Evolutionary conservation across 176 grass and related monocot species (phyloP).

Genomic region (Musa schizocarpa): DNA sequence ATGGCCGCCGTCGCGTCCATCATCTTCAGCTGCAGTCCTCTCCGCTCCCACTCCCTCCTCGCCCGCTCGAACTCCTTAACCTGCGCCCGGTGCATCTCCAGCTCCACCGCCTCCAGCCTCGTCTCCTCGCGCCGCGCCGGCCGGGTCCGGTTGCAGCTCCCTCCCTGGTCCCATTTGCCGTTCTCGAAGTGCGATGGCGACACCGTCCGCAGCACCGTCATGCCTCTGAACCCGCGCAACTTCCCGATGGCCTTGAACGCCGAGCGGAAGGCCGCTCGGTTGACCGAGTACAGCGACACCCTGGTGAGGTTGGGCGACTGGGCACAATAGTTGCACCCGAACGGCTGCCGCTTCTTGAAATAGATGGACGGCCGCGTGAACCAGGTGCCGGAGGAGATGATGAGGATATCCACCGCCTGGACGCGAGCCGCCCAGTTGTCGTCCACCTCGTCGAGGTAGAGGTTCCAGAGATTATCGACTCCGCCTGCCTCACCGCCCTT

Average conservation of each 20-base stretch:
- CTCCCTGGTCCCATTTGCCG: conserved; percentile 57
- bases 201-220: conserved; percentile 34
- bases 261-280: conserved; percentile 36
- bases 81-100: conserved; percentile 21
- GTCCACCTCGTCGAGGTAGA: conserved; percentile 58
- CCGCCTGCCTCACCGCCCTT: conserved; percentile 14
- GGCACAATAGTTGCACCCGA: conserved; percentile 31
- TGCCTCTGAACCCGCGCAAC: conserved; percentile 21
- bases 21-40: conserved; percentile 25
- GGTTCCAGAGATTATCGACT: conserved; percentile 19
- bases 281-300: conserved; percentile 18
- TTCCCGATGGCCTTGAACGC: conserved; percentile 21
- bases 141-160: conserved; percentile 39
- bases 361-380: conserved; percentile 46
- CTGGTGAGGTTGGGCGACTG: conserved; percentile 19
- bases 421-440: conserved; percentile 28
- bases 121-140: conserved; percentile 28
- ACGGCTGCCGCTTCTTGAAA: conserved; percentile 10
- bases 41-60: conserved; percentile 18
- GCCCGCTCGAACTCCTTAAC: conserved; percentile 38
- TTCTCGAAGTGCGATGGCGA: conserved; percentile 60
- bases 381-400: conserved; percentile 49
- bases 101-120: conserved; percentile 32
- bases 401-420: conserved; percentile 18
- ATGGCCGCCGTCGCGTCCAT: conserved; percentile 53